phyloP scores from a whole-genome alignment of 257 asterid genomes.

The Paulownia fortunei region DNA sequence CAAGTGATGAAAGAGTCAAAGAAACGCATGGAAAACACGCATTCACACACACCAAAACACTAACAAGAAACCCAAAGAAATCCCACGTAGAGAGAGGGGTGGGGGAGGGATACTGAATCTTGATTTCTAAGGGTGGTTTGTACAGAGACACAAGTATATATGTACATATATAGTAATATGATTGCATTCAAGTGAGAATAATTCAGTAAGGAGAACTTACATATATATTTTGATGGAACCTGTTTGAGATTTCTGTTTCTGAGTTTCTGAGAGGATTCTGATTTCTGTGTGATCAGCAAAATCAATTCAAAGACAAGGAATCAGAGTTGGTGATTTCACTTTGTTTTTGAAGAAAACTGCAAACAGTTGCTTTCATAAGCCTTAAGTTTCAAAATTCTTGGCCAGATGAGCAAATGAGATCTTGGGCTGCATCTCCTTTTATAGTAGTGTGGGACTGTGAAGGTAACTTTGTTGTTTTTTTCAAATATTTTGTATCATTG shows the following conservation, averaged over 20 bases:
- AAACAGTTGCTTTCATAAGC: constrained; percentile 22
- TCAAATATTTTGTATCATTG: neutral
- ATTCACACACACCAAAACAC: neutral
- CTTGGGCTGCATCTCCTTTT: constrained; percentile 38
- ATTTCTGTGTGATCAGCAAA: constrained; percentile 33
- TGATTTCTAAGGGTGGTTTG: neutral
- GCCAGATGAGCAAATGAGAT: constrained; percentile 27
- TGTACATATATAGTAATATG: neutral
- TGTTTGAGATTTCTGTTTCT: neutral
- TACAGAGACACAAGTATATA: neutral
- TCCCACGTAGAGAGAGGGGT: neutral
- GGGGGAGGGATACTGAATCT: neutral
- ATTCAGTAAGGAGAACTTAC: neutral
- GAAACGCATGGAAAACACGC: constrained; percentile 1
- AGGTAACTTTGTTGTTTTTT: neutral
- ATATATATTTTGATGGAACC: constrained; percentile 14
- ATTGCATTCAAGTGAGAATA: constrained; percentile 22
- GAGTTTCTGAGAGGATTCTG: constrained; percentile 37
- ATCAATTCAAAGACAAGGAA: constrained; percentile 30
- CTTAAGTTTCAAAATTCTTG: constrained; percentile 12
- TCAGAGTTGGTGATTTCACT: constrained; percentile 24
- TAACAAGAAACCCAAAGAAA: constrained; percentile 15
- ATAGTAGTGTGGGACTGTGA: constrained; percentile 32
- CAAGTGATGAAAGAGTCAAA: neutral
- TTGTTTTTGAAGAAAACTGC: constrained; percentile 18